Evolutionary conservation across 139 green algal species (phyloP).

Genomic region (Spirogloea muscicola): DNA sequence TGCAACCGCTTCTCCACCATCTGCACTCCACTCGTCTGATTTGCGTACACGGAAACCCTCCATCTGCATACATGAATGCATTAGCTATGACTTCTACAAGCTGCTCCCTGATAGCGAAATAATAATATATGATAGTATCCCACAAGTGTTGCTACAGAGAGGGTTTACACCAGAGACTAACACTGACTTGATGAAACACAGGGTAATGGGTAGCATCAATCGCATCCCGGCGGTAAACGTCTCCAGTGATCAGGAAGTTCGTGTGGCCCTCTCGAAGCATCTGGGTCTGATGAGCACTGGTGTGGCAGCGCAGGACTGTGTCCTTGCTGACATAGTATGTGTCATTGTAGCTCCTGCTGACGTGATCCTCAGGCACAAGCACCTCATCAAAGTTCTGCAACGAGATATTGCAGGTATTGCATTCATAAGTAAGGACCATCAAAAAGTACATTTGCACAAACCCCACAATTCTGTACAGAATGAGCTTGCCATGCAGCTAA

Average conservation of each 20-base stretch:
- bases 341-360: constrained; percentile 88
- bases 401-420: background rate
- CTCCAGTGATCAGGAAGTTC: constrained; percentile 90
- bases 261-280: constrained; percentile 70
- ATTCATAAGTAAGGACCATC: no score
- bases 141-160: background rate
- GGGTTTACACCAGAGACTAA: no score
- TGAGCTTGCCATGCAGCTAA: no score
- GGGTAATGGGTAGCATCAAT: constrained; percentile 99
- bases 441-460: no score
- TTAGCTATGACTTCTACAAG: background rate
- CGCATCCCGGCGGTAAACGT: constrained; percentile 92
- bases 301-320: constrained; percentile 82
- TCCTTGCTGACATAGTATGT: constrained; percentile 92
- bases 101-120: background rate
- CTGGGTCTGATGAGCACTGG: constrained; percentile 70
- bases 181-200: constrained; percentile 92
- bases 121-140: background rate
- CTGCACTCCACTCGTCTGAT: constrained; percentile 59
- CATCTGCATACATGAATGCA: constrained; percentile 72
- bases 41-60: constrained; percentile 82
- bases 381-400: constrained; percentile 68
- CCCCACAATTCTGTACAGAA: no score
- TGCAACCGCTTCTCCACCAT: constrained; percentile 55
- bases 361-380: constrained; percentile 85